Conservation (phyloP, 371 early-diverging fungal genomes). For the Fennellomyces sp. region DNA sequence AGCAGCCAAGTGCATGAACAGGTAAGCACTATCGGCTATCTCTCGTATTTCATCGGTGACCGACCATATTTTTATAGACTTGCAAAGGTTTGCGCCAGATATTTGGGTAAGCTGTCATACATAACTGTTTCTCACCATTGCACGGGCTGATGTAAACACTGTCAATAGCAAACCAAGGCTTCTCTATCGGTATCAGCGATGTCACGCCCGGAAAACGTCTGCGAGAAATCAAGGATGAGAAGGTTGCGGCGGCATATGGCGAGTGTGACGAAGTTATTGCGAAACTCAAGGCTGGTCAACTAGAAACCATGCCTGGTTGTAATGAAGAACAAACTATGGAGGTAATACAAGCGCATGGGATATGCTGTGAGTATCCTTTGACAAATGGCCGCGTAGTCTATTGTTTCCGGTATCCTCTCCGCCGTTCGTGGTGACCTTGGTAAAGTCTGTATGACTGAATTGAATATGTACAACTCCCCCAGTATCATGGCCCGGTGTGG, state of each 20-base stretch:
- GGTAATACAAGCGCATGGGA: slow-evolving; percentile 21
- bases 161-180: slow-evolving; percentile 82
- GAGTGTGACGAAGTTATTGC: slow-evolving; percentile 87
- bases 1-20: slow-evolving; percentile 94
- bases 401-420: slow-evolving; percentile 90
- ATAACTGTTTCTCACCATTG: not conserved
- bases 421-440: slow-evolving; percentile 97
- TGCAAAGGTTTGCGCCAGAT: slow-evolving; percentile 93
- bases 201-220: slow-evolving; percentile 90
- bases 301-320: slow-evolving; percentile 91
- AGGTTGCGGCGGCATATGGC: slow-evolving; percentile 81
- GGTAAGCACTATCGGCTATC: slow-evolving; percentile 24
- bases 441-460: slow-evolving; percentile 92
- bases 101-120: slow-evolving; percentile 65
- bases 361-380: slow-evolving; percentile 28
- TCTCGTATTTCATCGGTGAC: not conserved
- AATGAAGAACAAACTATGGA: slow-evolving; percentile 91
- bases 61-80: slow-evolving; percentile 32
- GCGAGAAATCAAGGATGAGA: slow-evolving; percentile 75
- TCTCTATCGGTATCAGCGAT: slow-evolving; percentile 98
- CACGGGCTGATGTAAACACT: not conserved
- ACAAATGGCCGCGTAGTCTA: slow-evolving; percentile 31
- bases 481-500: slow-evolving; percentile 99
- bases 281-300: slow-evolving; percentile 67
- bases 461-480: slow-evolving; percentile 96